phyloP scores from a whole-genome alignment of 768 basidiomycete species.

The Lactarius sp. region DNA sequence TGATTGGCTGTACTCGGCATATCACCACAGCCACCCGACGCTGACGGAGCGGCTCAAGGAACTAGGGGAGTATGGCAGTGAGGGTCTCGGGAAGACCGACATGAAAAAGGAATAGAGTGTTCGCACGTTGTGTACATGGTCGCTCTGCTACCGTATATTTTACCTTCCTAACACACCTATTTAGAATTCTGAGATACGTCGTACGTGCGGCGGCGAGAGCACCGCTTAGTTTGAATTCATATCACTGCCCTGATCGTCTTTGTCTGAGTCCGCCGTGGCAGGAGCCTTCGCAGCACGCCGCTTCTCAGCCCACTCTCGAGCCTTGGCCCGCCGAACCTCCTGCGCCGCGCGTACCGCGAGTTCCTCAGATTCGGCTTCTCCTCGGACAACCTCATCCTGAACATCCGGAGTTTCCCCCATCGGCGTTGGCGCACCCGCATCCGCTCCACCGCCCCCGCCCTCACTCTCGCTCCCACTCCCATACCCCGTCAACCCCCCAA shows the following conservation, averaged over 20 bases:
- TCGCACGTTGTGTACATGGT: background rate
- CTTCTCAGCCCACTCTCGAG: conserved; percentile 54
- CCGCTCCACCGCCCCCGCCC: conserved; percentile 27
- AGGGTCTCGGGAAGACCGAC: conserved; percentile 13
- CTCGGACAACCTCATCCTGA: background rate
- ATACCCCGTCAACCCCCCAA: conserved; percentile 58
- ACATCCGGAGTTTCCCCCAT: background rate
- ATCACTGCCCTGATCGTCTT: background rate
- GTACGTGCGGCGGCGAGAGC: background rate
- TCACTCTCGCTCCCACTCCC: conserved; percentile 31
- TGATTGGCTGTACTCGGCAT: conserved; percentile 94
- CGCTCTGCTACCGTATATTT: background rate
- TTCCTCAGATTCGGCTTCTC: conserved; percentile 4
- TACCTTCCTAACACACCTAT: conserved; percentile 4
- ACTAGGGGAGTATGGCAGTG: conserved; percentile 45
- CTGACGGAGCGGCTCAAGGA: conserved; percentile 83
- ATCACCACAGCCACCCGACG: conserved; percentile 95
- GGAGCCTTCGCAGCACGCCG: conserved; percentile 34
- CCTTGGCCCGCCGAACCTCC: conserved; percentile 49
- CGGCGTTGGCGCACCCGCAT: background rate
- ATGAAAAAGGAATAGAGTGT: conserved; percentile 34
- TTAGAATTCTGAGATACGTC: background rate
- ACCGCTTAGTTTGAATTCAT: background rate
- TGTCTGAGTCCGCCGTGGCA: background rate
- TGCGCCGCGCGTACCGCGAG: conserved; percentile 28